A percentile compares a stretch with the other conserved stretches of the same genome.
Evolutionary conservation across 805 yeast genomes (phyloP).

Genomic region (Schwanniomyces pseudopolymorphus): DNA sequence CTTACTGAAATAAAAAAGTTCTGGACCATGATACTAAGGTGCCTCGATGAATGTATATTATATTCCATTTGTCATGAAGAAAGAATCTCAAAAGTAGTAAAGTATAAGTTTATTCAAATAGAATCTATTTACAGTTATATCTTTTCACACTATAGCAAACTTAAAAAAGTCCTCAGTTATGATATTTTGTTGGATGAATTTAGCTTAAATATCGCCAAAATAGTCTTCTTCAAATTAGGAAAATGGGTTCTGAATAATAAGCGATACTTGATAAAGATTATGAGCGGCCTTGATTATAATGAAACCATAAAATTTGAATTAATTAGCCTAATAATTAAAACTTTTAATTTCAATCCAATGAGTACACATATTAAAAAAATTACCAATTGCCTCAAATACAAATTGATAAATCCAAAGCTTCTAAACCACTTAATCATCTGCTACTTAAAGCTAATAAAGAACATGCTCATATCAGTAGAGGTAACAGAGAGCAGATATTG

Average conservation of each 20-base stretch:
- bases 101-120: slow-evolving; percentile 2
- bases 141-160: not conserved
- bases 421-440: slow-evolving; percentile 1
- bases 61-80: slow-evolving; percentile 1
- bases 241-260: not conserved
- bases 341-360: not conserved
- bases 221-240: not conserved
- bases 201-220: slow-evolving; percentile 2
- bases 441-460: slow-evolving; percentile 3
- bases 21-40: slow-evolving; percentile 3
- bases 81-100: not conserved
- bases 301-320: slow-evolving; percentile 4
- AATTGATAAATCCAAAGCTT: slow-evolving; percentile 1
- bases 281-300: not conserved
- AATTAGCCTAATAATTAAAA: not conserved
- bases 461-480: not conserved
- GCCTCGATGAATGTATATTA: slow-evolving; percentile 7
- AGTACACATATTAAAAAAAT: not conserved
- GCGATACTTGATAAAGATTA: not conserved
- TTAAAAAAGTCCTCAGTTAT: not conserved
- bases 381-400: not conserved
- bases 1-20: not conserved
- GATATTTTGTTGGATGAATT: slow-evolving; percentile 1
- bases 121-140: slow-evolving; percentile 1
- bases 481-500: not conserved